Evolutionary conservation across 345 rosid genomes (phyloP).

Genomic region (Citrus australasica): DNA sequence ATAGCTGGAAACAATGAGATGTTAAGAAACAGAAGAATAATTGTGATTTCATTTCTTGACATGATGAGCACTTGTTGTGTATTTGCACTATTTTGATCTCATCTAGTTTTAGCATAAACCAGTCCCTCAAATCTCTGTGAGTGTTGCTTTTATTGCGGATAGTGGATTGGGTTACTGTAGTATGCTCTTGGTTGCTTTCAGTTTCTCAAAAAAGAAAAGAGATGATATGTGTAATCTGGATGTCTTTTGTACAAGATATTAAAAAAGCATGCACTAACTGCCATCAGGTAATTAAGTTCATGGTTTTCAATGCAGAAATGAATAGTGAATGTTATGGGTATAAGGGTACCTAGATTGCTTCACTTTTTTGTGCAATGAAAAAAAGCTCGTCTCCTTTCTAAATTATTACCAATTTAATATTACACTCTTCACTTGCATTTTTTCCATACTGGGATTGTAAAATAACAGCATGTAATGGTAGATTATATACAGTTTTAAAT

Average conservation of each 20-base stretch:
- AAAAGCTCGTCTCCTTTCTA: background rate
- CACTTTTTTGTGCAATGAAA: conserved; percentile 1
- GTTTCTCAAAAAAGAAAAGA: conserved; percentile 15
- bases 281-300: conserved; percentile 5
- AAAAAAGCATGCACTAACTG: conserved; percentile 1
- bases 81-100: conserved; percentile 38
- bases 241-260: background rate
- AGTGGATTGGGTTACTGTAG: conserved; percentile 2
- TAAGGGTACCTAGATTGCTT: background rate
- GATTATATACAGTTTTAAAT: too few relatives aligned
- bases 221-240: conserved; percentile 2
- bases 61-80: conserved; percentile 29
- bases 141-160: conserved; percentile 19
- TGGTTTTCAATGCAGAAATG: background rate
- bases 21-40: conserved; percentile 43
- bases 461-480: too few relatives aligned
- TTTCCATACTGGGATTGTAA: background rate
- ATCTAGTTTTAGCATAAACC: conserved; percentile 15
- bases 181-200: conserved; percentile 17
- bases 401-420: background rate
- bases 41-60: conserved; percentile 45
- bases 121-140: conserved; percentile 5
- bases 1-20: conserved; percentile 39
- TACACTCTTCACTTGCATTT: background rate
- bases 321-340: conserved; percentile 1